phyloP scores from a whole-genome alignment of 768 basidiomycete species.

The Lentinula sp. region DNA sequence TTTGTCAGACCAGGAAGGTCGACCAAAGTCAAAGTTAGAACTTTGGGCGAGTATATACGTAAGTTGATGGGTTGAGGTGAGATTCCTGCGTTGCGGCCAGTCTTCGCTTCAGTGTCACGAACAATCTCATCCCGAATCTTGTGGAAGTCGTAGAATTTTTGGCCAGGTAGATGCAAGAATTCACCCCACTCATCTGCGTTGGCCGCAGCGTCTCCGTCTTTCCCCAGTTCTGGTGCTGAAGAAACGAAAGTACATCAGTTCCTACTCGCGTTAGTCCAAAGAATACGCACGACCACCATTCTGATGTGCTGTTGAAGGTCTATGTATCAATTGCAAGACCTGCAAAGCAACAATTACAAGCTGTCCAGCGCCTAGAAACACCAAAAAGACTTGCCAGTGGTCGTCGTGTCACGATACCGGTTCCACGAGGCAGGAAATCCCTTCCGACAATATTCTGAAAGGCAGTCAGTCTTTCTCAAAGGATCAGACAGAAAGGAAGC shows the following conservation, averaged over 20 bases:
- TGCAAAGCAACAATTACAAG: constrained; percentile 19
- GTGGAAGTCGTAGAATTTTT: constrained; percentile 97
- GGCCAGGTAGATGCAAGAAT: constrained; percentile 91
- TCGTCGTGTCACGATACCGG: constrained; percentile 96
- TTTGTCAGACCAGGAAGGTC: constrained; percentile 96
- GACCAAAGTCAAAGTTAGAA: constrained; percentile 94
- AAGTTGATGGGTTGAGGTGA: constrained; percentile 97
- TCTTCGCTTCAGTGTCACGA: constrained; percentile 96
- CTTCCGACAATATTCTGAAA: constrained; percentile 92
- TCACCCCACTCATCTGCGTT: constrained; percentile 99
- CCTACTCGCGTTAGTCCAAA: neutral
- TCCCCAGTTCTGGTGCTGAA: neutral
- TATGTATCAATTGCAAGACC: constrained; percentile 94
- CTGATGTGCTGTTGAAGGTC: constrained; percentile 42
- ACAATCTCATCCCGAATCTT: constrained; percentile 97
- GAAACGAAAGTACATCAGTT: constrained; percentile 4
- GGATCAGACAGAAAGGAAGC: neutral
- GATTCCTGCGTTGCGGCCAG: constrained; percentile 96
- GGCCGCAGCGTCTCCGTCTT: constrained; percentile 62
- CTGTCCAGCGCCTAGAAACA: neutral
- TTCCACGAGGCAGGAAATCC: constrained; percentile 97
- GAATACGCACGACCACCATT: constrained; percentile 33
- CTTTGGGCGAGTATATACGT: constrained; percentile 95
- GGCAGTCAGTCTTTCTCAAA: neutral
- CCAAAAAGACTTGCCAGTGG: constrained; percentile 63